A percentile compares a stretch with the other conserved stretches of the same genome.
These are phyloP conservation scores for Aphanomyces cochlioides DNA, from an alignment of 352 stramenopile genomes.

Conservation along the genomic window DNA sequence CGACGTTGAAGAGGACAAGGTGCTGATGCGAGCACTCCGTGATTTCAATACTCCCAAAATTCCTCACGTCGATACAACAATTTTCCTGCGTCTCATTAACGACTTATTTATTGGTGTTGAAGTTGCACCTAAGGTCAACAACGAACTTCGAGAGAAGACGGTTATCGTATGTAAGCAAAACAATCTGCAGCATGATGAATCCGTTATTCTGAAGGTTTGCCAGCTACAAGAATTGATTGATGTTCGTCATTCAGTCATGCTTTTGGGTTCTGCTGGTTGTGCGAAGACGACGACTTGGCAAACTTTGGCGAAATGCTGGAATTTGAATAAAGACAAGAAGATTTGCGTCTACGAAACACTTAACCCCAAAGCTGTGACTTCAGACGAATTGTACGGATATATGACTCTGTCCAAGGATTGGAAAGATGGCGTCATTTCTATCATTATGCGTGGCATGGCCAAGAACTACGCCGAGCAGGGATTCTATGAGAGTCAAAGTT, in stretches of 20 bases:
- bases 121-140: slow-evolving; percentile 93
- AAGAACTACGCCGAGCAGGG: slow-evolving; percentile 88
- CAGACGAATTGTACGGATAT: slow-evolving; percentile 91
- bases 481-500: slow-evolving; percentile 93
- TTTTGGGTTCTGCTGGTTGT: slow-evolving; percentile 74
- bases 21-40: slow-evolving; percentile 80
- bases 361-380: slow-evolving; percentile 85
- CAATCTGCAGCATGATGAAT: slow-evolving; percentile 83
- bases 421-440: slow-evolving; percentile 86
- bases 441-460: slow-evolving; percentile 88
- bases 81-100: slow-evolving; percentile 83
- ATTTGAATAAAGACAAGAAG: slow-evolving; percentile 85
- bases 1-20: slow-evolving; percentile 81
- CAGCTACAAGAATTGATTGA: slow-evolving; percentile 86
- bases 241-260: slow-evolving; percentile 84
- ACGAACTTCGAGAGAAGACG: slow-evolving; percentile 88
- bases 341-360: slow-evolving; percentile 86
- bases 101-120: slow-evolving; percentile 91
- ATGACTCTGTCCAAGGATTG: slow-evolving; percentile 89
- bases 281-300: slow-evolving; percentile 86
- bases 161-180: slow-evolving; percentile 86
- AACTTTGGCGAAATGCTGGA: slow-evolving; percentile 82
- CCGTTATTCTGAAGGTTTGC: slow-evolving; percentile 84
- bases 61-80: slow-evolving; percentile 80
- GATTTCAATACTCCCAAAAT: slow-evolving; percentile 89